Conservation (phyloP, 1,139 yeast genomes). For the Pichia norvegensis region DNA sequence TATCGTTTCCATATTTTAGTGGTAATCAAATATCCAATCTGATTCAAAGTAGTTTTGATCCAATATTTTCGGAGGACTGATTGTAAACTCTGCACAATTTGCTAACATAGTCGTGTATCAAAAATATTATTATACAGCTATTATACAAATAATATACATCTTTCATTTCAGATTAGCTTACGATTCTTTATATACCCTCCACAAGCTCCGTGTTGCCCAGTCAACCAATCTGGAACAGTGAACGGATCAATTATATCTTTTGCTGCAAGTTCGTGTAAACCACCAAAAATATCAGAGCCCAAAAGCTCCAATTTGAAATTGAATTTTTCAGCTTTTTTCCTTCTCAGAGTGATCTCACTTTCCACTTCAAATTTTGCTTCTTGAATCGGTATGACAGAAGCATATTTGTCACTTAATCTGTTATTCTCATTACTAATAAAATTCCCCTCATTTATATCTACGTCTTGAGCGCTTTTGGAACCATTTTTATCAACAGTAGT, state of each 20-base stretch:
- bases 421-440: background rate
- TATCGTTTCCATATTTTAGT: background rate
- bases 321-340: constrained; percentile 15
- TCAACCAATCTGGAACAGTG: constrained; percentile 63
- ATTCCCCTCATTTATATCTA: constrained; percentile 12
- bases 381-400: constrained; percentile 51
- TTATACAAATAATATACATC: background rate
- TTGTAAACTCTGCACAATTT: background rate
- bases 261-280: constrained; percentile 65
- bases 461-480: constrained; percentile 19
- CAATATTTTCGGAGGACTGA: background rate
- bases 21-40: background rate
- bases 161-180: background rate
- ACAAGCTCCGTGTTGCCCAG: constrained; percentile 46
- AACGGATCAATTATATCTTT: constrained; percentile 45
- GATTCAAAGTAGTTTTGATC: background rate
- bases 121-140: background rate
- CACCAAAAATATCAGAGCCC: constrained; percentile 78
- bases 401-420: constrained; percentile 30
- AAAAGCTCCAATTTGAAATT: constrained; percentile 43
- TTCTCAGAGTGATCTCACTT: background rate
- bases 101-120: no score
- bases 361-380: constrained; percentile 38
- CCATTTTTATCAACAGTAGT: background rate
- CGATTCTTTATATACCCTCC: constrained; percentile 5